Percentiles rank a stretch among this genome's conserved stretches.
Evolutionary conservation across 2,329 filamentous ascomycete species (phyloP).

Genomic region (Hypoxylon sp.): DNA sequence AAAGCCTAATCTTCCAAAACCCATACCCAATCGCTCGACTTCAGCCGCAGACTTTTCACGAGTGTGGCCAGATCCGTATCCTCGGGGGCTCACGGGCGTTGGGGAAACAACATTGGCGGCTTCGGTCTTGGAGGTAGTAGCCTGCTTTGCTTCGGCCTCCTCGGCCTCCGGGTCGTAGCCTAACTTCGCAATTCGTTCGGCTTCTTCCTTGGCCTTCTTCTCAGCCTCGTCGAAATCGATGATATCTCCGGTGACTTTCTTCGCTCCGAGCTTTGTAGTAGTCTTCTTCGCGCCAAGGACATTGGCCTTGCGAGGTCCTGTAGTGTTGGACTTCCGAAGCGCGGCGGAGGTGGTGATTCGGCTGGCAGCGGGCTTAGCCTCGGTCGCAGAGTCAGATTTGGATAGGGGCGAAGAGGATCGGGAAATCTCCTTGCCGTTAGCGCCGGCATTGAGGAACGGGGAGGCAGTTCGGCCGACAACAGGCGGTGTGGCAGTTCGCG

Average conservation of each 20-base stretch:
- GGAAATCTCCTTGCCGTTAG: slow-evolving; percentile 76
- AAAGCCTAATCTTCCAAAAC: slow-evolving; percentile 85
- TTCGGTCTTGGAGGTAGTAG: slow-evolving; percentile 54
- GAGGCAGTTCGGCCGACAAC: slow-evolving; percentile 84
- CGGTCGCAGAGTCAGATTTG: slow-evolving; percentile 66
- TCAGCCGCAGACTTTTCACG: slow-evolving; percentile 78
- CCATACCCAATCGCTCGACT: slow-evolving; percentile 90
- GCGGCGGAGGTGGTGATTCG: slow-evolving; percentile 82
- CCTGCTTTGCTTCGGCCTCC: slow-evolving; percentile 62
- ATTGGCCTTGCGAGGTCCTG: slow-evolving; percentile 81
- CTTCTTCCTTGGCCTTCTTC: slow-evolving; percentile 96
- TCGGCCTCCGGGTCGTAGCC: slow-evolving; percentile 96
- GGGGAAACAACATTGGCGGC: slow-evolving; percentile 76
- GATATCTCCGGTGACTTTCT: slow-evolving; percentile 83
- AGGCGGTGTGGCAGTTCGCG: slow-evolving; percentile 87
- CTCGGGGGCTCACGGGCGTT: slow-evolving; percentile 77
- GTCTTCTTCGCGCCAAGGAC: slow-evolving; percentile 88
- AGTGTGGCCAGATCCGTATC: slow-evolving; percentile 71
- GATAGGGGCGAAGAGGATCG: slow-evolving; percentile 86
- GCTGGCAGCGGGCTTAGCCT: slow-evolving; percentile 72
- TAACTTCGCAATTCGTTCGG: slow-evolving; percentile 92
- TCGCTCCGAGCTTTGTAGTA: slow-evolving; percentile 85
- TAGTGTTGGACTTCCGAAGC: slow-evolving; percentile 78
- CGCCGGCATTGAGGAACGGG: slow-evolving; percentile 86
- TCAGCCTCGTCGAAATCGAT: slow-evolving; percentile 99